Evolutionary conservation across 192 early-diverging fungal species (phyloP).

Genomic region (Backusella tarrabulga): DNA sequence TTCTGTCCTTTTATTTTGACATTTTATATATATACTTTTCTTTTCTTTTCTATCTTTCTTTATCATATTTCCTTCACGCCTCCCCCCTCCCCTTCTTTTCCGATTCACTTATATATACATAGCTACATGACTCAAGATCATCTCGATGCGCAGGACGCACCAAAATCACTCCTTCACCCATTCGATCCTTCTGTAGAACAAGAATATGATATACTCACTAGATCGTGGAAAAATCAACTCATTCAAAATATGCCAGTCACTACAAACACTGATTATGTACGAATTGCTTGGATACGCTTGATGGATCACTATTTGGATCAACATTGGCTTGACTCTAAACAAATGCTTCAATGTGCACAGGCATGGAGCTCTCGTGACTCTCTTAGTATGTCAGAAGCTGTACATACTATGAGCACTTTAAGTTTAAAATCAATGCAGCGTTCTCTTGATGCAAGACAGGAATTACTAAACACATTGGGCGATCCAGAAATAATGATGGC

Average conservation of each 20-base stretch:
- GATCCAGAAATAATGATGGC: not conserved
- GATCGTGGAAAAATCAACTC: constrained; percentile 17
- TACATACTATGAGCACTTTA: constrained; percentile 22
- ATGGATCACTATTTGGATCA: constrained; percentile 23
- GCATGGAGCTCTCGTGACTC: constrained; percentile 15
- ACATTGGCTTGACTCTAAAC: constrained; percentile 23
- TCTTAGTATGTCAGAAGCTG: constrained; percentile 12
- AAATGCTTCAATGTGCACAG: constrained; percentile 24
- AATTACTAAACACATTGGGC: constrained; percentile 15
- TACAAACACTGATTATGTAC: not conserved
- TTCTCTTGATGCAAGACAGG: constrained; percentile 19
- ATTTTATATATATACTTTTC: not conserved
- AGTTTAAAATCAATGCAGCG: constrained; percentile 23
- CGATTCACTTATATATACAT: not conserved
- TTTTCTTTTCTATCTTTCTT: not conserved
- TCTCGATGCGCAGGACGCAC: constrained; percentile 1
- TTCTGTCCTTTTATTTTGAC: not conserved
- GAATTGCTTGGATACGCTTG: constrained; percentile 10
- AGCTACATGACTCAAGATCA: not conserved
- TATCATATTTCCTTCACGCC: not conserved
- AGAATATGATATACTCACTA: constrained; percentile 18
- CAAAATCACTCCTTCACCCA: constrained; percentile 7
- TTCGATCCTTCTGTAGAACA: constrained; percentile 18
- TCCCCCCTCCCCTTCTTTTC: not conserved
- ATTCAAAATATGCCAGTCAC: not conserved